phyloP scores from a whole-genome alignment of 2,329 filamentous ascomycete genomes.

The Penicillium corylophilum region DNA sequence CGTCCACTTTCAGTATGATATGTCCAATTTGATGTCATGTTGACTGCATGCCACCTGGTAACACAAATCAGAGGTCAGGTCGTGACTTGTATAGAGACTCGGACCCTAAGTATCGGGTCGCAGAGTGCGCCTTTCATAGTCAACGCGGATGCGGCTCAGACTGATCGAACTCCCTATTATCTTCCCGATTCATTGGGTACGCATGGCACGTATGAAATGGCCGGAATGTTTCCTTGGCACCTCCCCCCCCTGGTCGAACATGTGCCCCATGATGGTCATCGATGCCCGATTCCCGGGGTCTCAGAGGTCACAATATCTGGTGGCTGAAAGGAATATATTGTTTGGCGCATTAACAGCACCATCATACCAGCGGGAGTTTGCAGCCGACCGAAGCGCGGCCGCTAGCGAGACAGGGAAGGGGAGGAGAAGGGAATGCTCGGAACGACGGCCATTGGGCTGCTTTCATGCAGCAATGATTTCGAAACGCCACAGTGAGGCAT shows the following conservation, averaged over 20 bases:
- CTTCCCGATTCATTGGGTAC: neutral
- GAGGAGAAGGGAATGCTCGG: neutral
- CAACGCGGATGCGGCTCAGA: neutral
- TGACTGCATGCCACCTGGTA: neutral
- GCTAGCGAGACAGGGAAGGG: too few relatives aligned
- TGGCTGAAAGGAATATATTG: too few relatives aligned
- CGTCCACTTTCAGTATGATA: constrained; percentile 1
- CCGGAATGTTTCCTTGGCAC: constrained; percentile 2
- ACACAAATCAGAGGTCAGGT: neutral
- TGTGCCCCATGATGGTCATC: too few relatives aligned
- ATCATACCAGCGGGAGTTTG: too few relatives aligned
- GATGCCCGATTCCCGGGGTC: too few relatives aligned
- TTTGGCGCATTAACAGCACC: too few relatives aligned
- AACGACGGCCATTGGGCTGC: constrained; percentile 4
- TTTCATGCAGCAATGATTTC: constrained; percentile 1
- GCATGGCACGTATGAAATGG: constrained; percentile 7
- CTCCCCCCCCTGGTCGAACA: neutral
- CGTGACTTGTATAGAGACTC: too few relatives aligned
- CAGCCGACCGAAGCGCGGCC: too few relatives aligned
- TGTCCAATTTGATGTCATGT: constrained; percentile 4
- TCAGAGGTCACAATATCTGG: too few relatives aligned
- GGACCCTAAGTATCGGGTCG: too few relatives aligned
- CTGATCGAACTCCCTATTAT: neutral
- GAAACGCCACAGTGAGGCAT: constrained; percentile 2
- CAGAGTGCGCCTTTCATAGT: neutral